Conservation (phyloP, 768 basidiomycete species). For the Mycena leptocephala region DNA sequence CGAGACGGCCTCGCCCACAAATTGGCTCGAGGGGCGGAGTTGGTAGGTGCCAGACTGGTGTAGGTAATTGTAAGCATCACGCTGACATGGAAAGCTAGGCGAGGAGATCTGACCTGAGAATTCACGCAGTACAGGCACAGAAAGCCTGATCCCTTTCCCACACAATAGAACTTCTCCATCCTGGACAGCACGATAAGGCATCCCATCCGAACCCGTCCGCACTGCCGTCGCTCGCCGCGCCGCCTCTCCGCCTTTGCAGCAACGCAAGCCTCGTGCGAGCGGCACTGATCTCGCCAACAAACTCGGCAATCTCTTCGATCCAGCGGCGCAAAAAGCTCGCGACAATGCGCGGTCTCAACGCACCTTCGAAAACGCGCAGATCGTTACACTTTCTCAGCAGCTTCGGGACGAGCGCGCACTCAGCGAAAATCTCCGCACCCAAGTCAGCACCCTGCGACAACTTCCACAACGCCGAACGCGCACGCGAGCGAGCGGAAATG, state of each 20-base stretch:
- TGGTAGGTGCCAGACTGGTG: no score
- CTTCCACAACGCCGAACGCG: slow-evolving; percentile 20
- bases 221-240: neutral
- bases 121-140: no score
- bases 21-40: no score
- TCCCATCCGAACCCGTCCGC: neutral
- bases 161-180: no score
- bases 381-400: slow-evolving; percentile 7
- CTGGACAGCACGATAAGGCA: no score
- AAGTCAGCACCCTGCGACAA: slow-evolving; percentile 19
- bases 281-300: neutral
- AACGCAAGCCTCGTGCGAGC: neutral
- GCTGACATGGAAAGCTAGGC: no score
- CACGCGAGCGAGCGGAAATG: slow-evolving; percentile 30
- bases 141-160: no score
- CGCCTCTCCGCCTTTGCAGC: neutral
- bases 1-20: no score
- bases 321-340: neutral
- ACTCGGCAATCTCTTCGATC: neutral
- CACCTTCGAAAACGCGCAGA: slow-evolving; percentile 10
- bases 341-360: neutral
- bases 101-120: no score
- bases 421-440: slow-evolving; percentile 26
- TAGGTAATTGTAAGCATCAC: no score
- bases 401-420: slow-evolving; percentile 2